Evolutionary conservation across 192 early-diverging fungal genomes (phyloP).

Genomic region (Kappamyces sp.): DNA sequence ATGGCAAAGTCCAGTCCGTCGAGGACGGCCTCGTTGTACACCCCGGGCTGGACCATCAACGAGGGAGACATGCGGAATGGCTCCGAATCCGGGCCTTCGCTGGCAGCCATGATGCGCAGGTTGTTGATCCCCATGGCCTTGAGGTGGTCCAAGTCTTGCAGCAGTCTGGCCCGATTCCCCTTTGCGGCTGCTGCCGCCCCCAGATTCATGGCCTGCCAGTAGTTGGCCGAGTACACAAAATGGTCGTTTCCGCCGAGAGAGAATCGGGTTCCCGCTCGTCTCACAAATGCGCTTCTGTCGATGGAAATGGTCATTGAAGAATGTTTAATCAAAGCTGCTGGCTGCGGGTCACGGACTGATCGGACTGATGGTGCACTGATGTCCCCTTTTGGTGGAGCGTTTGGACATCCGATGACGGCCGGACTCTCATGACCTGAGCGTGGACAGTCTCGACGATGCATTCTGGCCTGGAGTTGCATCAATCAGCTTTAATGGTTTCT

Average conservation of each 20-base stretch:
- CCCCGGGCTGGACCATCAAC: constrained; percentile 46
- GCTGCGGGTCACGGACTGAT: too few species aligned
- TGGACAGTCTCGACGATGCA: too few species aligned
- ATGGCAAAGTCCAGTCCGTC: constrained; percentile 60
- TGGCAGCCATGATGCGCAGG: constrained; percentile 55
- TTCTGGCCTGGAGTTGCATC: too few species aligned
- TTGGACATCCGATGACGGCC: too few species aligned
- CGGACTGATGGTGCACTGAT: too few species aligned
- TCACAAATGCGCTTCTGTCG: constrained; percentile 29
- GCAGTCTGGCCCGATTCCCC: constrained; percentile 48
- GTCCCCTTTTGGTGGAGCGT: too few species aligned
- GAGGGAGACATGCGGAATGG: constrained; percentile 54
- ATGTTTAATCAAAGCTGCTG: too few species aligned
- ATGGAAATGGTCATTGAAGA: too few species aligned
- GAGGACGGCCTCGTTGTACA: constrained; percentile 51
- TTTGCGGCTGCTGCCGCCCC: constrained; percentile 35
- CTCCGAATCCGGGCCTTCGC: constrained; percentile 51
- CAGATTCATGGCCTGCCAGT: constrained; percentile 73
- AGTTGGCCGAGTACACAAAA: constrained; percentile 54
- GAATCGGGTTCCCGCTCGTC: constrained; percentile 34
- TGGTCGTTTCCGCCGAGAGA: constrained; percentile 24
- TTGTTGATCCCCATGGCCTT: constrained; percentile 48
- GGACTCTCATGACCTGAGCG: too few species aligned
- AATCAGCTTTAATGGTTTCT: too few species aligned
- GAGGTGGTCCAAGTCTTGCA: constrained; percentile 42